phyloP scores from a whole-genome alignment of 805 yeast genomes.

The Yarrowia alimentaria region DNA sequence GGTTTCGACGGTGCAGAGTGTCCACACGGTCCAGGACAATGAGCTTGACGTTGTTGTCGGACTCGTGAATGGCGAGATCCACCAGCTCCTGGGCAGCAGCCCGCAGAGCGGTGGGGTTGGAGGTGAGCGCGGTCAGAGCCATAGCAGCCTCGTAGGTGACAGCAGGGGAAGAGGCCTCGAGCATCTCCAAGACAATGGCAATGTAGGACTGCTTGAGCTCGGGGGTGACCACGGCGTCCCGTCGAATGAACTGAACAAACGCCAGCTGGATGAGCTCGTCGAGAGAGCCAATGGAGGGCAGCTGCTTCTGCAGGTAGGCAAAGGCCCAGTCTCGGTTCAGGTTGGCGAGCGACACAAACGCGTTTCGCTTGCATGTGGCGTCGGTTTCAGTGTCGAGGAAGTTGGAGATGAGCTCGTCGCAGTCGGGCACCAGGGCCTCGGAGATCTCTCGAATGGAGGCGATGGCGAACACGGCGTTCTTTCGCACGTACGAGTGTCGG shows the following conservation, averaged over 20 bases:
- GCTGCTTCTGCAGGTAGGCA: constrained; percentile 71
- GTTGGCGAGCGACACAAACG: constrained; percentile 81
- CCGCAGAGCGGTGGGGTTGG: constrained; percentile 62
- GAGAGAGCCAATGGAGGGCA: constrained; percentile 55
- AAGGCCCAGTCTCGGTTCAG: constrained; percentile 83
- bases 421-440: constrained; percentile 89
- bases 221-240: constrained; percentile 65
- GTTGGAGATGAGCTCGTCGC: constrained; percentile 74
- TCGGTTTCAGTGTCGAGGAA: constrained; percentile 83
- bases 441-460: constrained; percentile 77
- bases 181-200: constrained; percentile 65
- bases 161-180: constrained; percentile 64
- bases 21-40: constrained; percentile 84
- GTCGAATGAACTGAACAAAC: constrained; percentile 85
- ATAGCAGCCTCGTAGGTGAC: constrained; percentile 92
- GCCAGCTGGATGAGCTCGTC: constrained; percentile 87
- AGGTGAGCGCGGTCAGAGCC: constrained; percentile 59
- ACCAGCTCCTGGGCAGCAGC: constrained; percentile 83
- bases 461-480: constrained; percentile 92
- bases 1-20: constrained; percentile 68
- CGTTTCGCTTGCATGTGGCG: constrained; percentile 92
- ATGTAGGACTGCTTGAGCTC: constrained; percentile 70
- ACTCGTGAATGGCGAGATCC: constrained; percentile 83
- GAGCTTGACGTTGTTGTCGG: constrained; percentile 93
- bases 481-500: constrained; percentile 96